Percentiles rank a stretch among this genome's conserved stretches.
phyloP scores from a whole-genome alignment of 2,329 filamentous ascomycete species.

The Colletotrichum tamarilloi region DNA sequence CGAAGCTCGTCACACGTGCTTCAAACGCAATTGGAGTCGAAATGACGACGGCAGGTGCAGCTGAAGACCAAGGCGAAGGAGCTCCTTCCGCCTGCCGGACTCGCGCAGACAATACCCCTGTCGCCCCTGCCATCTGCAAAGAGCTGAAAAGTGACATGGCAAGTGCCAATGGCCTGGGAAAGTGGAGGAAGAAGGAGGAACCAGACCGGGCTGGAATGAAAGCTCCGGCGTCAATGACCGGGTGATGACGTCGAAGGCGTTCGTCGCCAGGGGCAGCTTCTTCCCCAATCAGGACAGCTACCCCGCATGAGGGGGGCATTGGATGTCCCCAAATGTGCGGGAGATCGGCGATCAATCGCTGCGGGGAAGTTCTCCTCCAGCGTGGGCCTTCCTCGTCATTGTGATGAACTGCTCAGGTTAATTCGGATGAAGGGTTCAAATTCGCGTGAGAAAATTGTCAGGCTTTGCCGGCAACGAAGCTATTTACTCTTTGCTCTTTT shows the following conservation, averaged over 20 bases:
- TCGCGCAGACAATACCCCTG: neutral
- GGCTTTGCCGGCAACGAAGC: neutral
- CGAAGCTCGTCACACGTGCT: conserved; percentile 12
- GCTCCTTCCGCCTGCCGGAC: neutral
- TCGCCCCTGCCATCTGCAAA: neutral
- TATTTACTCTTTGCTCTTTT: no score
- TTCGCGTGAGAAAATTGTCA: neutral
- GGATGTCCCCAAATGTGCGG: conserved; percentile 1
- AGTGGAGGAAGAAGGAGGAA: neutral
- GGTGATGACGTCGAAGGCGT: conserved; percentile 28
- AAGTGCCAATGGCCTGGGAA: neutral
- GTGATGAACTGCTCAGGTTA: neutral
- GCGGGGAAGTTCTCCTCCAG: neutral
- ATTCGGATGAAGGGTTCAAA: neutral
- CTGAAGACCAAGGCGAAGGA: conserved; percentile 12
- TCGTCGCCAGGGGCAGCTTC: neutral
- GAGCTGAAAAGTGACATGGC: neutral
- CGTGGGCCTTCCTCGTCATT: conserved; percentile 18
- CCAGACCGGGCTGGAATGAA: conserved; percentile 12
- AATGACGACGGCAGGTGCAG: conserved; percentile 22
- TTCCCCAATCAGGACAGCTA: neutral
- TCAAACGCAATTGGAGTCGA: conserved; percentile 8
- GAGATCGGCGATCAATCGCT: conserved; percentile 26
- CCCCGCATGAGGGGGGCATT: neutral
- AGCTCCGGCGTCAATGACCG: conserved; percentile 29